phyloP scores from a whole-genome alignment of 805 yeast genomes.

The Torulaspora franciscae region DNA sequence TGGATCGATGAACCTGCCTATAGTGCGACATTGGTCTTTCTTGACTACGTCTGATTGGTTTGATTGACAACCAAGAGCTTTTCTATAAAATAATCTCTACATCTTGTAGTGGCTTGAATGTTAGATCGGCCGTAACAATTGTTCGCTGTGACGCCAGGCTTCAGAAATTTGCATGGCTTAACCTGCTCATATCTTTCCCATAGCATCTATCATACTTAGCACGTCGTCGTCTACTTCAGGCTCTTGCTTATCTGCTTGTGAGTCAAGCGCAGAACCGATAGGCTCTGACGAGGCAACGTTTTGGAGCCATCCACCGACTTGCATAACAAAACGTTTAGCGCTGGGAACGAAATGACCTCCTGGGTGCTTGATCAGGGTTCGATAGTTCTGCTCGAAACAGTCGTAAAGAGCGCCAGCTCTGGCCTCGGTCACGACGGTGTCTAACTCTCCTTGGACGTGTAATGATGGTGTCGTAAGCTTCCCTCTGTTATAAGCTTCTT shows the following conservation, averaged over 20 bases:
- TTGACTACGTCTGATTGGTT: too few relatives aligned
- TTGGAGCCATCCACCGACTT: constrained; percentile 36
- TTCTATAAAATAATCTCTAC: neutral
- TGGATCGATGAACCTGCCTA: neutral
- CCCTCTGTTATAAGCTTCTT: constrained; percentile 17
- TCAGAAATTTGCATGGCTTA: too few relatives aligned
- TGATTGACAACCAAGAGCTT: too few relatives aligned
- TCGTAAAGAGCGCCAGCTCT: constrained; percentile 57
- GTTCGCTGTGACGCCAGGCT: neutral
- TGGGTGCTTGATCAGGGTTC: constrained; percentile 67
- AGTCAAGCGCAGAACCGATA: constrained; percentile 1
- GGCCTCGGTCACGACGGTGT: constrained; percentile 76
- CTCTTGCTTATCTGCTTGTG: constrained; percentile 7
- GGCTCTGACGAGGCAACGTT: constrained; percentile 2
- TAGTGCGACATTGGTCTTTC: too few relatives aligned
- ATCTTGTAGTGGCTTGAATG: too few relatives aligned
- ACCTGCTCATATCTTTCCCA: constrained; percentile 33
- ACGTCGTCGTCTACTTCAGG: constrained; percentile 36
- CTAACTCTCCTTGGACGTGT: constrained; percentile 82
- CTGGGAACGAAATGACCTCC: constrained; percentile 98
- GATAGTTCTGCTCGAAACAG: constrained; percentile 39
- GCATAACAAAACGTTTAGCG: constrained; percentile 44
- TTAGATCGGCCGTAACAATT: too few relatives aligned
- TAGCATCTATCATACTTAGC: constrained; percentile 38
- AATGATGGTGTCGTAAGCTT: constrained; percentile 41